phyloP scores from a whole-genome alignment of 2,329 filamentous ascomycete genomes.

The Lachnellula cervina region DNA sequence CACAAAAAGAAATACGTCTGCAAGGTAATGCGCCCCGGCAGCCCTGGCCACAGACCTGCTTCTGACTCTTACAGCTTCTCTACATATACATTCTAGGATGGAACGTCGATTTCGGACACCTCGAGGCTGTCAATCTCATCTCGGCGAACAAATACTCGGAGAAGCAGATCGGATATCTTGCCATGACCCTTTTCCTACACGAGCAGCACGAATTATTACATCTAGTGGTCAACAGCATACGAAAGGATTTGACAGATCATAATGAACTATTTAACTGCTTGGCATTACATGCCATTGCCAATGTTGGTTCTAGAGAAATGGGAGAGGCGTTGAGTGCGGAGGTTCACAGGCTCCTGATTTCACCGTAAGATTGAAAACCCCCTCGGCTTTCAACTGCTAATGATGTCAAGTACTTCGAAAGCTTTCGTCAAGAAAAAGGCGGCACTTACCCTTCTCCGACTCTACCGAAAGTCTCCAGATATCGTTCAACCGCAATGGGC shows the following conservation, averaged over 20 bases:
- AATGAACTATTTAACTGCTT: slow-evolving; percentile 98
- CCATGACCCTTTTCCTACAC: slow-evolving; percentile 94
- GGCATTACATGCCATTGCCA: slow-evolving; percentile 94
- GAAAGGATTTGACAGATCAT: slow-evolving; percentile 89
- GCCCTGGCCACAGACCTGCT: slow-evolving; percentile 5
- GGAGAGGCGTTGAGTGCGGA: slow-evolving; percentile 88
- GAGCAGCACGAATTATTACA: slow-evolving; percentile 95
- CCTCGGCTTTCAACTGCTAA: slow-evolving; percentile 10
- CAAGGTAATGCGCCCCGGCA: slow-evolving; percentile 55
- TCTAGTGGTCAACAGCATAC: slow-evolving; percentile 95
- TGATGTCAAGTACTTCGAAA: slow-evolving; percentile 64
- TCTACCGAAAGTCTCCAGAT: slow-evolving; percentile 90
- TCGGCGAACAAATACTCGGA: slow-evolving; percentile 97
- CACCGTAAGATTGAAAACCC: slow-evolving; percentile 60
- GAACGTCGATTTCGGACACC: slow-evolving; percentile 98
- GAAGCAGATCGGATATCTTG: slow-evolving; percentile 98
- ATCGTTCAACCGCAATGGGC: slow-evolving; percentile 97
- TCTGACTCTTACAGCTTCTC: slow-evolving; percentile 51
- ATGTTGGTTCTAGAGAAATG: slow-evolving; percentile 95
- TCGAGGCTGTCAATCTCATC: slow-evolving; percentile 96
- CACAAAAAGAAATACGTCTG: slow-evolving; percentile 99
- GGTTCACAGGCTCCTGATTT: slow-evolving; percentile 90
- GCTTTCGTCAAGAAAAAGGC: slow-evolving; percentile 99
- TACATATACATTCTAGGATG: slow-evolving; percentile 99
- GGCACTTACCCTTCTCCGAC: slow-evolving; percentile 81